Evolutionary conservation across 768 basidiomycete species (phyloP).

Genomic region (Pleurotus giganteus): DNA sequence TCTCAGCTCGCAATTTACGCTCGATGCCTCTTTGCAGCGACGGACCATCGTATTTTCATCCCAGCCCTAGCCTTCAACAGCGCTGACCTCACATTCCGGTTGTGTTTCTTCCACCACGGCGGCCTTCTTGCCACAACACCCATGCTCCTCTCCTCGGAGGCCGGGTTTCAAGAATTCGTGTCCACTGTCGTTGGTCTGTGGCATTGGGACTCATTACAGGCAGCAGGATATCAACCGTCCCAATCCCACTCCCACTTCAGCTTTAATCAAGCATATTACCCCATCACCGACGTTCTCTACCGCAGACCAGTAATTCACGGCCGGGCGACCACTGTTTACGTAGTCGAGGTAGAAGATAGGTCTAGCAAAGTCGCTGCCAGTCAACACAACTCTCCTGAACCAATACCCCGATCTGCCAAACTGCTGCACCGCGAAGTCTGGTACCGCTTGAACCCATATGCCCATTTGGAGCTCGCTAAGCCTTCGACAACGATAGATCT

Average conservation of each 20-base stretch:
- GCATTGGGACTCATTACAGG: not conserved
- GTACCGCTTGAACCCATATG: constrained; percentile 1
- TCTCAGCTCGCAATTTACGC: constrained; percentile 9
- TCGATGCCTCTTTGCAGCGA: constrained; percentile 8
- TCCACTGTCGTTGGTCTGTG: constrained; percentile 1
- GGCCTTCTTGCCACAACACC: constrained; percentile 3
- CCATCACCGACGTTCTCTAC: constrained; percentile 4
- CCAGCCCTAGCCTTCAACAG: constrained; percentile 4
- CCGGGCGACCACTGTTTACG: constrained; percentile 8
- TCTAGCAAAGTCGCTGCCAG: not conserved
- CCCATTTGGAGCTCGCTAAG: not conserved
- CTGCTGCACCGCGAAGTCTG: not conserved
- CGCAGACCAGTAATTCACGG: constrained; percentile 1
- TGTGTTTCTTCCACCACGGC: constrained; percentile 9
- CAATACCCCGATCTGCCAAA: not conserved
- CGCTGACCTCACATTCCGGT: not conserved
- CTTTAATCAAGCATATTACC: not conserved
- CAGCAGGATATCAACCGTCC: not conserved
- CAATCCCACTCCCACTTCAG: not conserved
- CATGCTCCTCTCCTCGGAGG: not conserved
- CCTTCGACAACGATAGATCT: not conserved
- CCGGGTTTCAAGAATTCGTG: constrained; percentile 1
- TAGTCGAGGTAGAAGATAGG: not conserved
- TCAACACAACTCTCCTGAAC: not conserved
- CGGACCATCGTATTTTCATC: constrained; percentile 7